Evolutionary conservation across 345 rosid species (phyloP).

Genomic region (Nephelium lappaceum): DNA sequence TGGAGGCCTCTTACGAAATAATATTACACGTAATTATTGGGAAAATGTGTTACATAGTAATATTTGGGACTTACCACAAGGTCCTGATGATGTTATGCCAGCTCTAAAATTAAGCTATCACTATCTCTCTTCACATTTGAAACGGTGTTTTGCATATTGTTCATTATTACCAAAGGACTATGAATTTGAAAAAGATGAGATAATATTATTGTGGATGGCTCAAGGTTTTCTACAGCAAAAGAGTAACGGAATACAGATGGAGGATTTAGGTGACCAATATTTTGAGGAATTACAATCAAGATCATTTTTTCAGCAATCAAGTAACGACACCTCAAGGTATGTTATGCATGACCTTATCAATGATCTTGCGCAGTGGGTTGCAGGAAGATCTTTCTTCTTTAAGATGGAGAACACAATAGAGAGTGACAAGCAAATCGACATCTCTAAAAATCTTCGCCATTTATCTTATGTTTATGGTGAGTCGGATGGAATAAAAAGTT

Average conservation of each 20-base stretch:
- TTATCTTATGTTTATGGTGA: background rate
- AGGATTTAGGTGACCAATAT: slow-evolving; percentile 6
- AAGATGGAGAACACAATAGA: background rate
- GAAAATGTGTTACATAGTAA: background rate
- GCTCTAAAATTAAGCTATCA: slow-evolving; percentile 5
- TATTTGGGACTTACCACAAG: slow-evolving; percentile 7
- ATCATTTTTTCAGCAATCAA: slow-evolving; percentile 24
- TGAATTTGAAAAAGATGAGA: slow-evolving; percentile 20
- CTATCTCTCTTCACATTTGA: background rate
- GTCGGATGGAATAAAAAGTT: background rate
- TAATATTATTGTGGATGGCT: slow-evolving; percentile 24
- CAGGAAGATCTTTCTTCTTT: background rate
- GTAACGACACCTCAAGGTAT: background rate
- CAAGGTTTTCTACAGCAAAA: slow-evolving; percentile 10
- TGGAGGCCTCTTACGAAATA: background rate
- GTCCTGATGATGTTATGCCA: background rate
- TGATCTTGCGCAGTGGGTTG: slow-evolving; percentile 25
- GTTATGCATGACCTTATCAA: slow-evolving; percentile 27
- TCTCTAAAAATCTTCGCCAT: slow-evolving; percentile 3
- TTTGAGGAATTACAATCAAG: background rate
- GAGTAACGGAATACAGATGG: background rate
- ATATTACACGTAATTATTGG: background rate
- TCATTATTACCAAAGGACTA: slow-evolving; percentile 18
- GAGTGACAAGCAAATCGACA: background rate
- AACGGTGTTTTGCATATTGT: slow-evolving; percentile 17